phyloP scores from a whole-genome alignment of 2,329 filamentous ascomycete genomes.

The Orbilia quercus region DNA sequence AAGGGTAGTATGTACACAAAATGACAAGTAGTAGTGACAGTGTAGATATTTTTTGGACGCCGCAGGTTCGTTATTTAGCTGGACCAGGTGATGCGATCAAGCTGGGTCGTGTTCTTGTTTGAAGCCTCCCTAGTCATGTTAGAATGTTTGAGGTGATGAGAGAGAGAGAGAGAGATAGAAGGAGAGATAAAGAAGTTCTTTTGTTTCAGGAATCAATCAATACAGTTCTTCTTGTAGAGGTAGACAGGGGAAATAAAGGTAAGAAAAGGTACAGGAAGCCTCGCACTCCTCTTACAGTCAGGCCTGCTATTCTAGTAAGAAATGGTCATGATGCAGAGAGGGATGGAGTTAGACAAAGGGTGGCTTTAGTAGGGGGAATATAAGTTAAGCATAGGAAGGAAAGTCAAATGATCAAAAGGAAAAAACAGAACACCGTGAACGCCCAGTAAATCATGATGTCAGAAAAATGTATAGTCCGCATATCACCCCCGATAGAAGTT shows the following conservation, averaged over 20 bases:
- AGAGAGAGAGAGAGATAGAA: neutral
- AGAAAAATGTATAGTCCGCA: slow-evolving; percentile 45
- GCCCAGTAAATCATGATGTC: slow-evolving; percentile 55
- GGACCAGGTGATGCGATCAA: slow-evolving; percentile 10
- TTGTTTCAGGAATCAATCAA: slow-evolving; percentile 49
- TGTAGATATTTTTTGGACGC: slow-evolving; percentile 38
- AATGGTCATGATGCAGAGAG: slow-evolving; percentile 7
- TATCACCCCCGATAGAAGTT: slow-evolving; percentile 52
- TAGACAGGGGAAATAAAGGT: slow-evolving; percentile 13
- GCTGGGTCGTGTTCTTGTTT: slow-evolving; percentile 4
- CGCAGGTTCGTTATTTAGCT: slow-evolving; percentile 46
- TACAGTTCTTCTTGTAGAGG: slow-evolving; percentile 47
- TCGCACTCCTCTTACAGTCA: slow-evolving; percentile 36
- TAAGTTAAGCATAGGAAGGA: slow-evolving; percentile 7
- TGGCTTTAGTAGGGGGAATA: slow-evolving; percentile 10
- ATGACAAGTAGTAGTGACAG: slow-evolving; percentile 24
- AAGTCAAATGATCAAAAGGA: slow-evolving; percentile 30
- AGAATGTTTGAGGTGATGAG: slow-evolving; percentile 2
- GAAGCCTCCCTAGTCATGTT: slow-evolving; percentile 3
- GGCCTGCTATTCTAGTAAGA: slow-evolving; percentile 19
- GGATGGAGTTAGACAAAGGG: slow-evolving; percentile 12
- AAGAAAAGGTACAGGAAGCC: slow-evolving; percentile 50
- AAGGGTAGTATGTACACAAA: slow-evolving; percentile 52
- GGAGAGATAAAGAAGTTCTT: slow-evolving; percentile 5
- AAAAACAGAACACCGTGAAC: slow-evolving; percentile 39